Evolutionary conservation across 1,284 basidiomycete species (phyloP).

Genomic region (Exobasidium cylindrosporum): DNA sequence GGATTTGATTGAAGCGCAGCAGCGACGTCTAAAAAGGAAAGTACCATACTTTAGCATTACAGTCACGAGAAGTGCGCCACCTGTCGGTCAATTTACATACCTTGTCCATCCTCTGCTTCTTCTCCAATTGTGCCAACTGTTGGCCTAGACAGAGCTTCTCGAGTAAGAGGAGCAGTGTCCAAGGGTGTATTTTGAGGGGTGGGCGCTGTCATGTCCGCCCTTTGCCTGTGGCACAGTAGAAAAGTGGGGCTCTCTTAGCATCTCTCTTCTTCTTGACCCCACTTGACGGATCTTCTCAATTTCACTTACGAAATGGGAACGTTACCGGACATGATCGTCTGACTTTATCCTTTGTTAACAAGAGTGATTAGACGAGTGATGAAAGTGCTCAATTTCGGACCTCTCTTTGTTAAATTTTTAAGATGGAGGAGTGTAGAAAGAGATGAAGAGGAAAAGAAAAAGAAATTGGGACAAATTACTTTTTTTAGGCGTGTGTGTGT

Average conservation of each 20-base stretch:
- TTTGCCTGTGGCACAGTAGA: slow-evolving; percentile 30
- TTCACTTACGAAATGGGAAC: slow-evolving; percentile 12
- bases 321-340: slow-evolving; percentile 15
- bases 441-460: not conserved
- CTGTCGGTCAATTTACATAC: not conserved
- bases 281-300: not conserved
- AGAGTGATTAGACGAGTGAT: not conserved
- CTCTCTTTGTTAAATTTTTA: not conserved
- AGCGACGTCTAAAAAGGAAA: slow-evolving; percentile 23
- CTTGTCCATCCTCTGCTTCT: slow-evolving; percentile 36
- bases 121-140: slow-evolving; percentile 54
- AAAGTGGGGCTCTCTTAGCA: slow-evolving; percentile 4
- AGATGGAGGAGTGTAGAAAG: not conserved
- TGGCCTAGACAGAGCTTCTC: slow-evolving; percentile 65
- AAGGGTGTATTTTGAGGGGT: slow-evolving; percentile 80
- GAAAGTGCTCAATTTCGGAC: too few relatives aligned
- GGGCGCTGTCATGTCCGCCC: slow-evolving; percentile 61
- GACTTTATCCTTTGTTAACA: not conserved
- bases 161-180: slow-evolving; percentile 67
- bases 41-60: not conserved
- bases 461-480: not conserved
- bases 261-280: not conserved
- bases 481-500: not conserved
- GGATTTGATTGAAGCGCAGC: slow-evolving; percentile 47
- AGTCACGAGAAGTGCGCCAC: not conserved